Percentiles rank a stretch among this genome's conserved stretches.
phyloP scores from a whole-genome alignment of 345 rosid species.

The Pistacia integerrima region DNA sequence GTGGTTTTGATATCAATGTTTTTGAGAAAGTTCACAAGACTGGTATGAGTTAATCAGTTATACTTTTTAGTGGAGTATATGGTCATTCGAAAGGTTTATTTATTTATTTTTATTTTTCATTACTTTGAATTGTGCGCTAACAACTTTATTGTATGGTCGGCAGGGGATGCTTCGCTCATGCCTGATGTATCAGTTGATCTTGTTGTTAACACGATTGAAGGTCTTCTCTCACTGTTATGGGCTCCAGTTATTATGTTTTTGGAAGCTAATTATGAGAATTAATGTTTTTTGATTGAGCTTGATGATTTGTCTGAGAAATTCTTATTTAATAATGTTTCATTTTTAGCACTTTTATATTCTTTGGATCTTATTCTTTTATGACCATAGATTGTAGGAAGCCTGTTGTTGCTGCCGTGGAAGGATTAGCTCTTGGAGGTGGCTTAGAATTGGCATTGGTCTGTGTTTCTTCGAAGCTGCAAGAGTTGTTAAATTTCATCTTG shows the following conservation, averaged over 20 bases:
- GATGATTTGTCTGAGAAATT: not conserved
- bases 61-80: not conserved
- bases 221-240: constrained; percentile 30
- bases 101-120: not conserved
- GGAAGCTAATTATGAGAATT: not conserved
- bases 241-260: too few relatives aligned
- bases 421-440: constrained; percentile 99
- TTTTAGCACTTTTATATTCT: not conserved
- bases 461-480: constrained; percentile 17
- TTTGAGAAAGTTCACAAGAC: constrained; percentile 69
- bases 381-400: constrained; percentile 83
- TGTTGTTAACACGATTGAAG: constrained; percentile 74
- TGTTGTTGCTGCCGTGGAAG: constrained; percentile 93
- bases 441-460: constrained; percentile 86
- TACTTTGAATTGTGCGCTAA: not conserved
- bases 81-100: not conserved
- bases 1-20: constrained; percentile 90
- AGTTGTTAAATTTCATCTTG: not conserved
- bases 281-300: not conserved
- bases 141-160: constrained; percentile 16
- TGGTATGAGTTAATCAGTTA: constrained; percentile 46
- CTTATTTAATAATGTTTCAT: not conserved
- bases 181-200: constrained; percentile 90
- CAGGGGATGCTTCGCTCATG: constrained; percentile 73
- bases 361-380: constrained; percentile 25